Evolutionary conservation across 2,329 filamentous ascomycete species (phyloP), one percentile per base, ranked within the genome.

Genomic region (Sporothrix euskadiensis): DNA sequence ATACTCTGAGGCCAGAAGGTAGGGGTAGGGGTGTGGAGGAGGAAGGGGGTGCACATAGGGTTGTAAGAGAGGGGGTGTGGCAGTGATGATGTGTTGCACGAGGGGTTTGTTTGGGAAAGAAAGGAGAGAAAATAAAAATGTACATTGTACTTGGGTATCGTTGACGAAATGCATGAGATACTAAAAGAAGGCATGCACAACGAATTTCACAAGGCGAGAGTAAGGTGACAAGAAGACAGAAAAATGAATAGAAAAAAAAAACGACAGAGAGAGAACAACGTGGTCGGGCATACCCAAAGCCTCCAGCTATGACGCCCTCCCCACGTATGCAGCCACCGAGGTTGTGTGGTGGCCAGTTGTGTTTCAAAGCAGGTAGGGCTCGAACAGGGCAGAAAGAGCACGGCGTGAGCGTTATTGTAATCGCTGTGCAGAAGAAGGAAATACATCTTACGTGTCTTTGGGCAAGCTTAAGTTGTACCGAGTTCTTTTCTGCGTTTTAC

Each of bases 321-420:
- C 54, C 69, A 59, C 54, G 69, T 12, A 47, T 26, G 22, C 54
- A 71, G 54, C 35, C 69, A 71, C 69, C 52, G 22, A 57, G 68
- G 68, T 59, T 71, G 47, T 3, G 68, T 57, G 54, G 14, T n/a
- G 39, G 22, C 16, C 68, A 26, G 22, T 57, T 35, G 32, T 71
- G 69, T 59, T 70, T 70, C 68, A 70, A 70, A 66, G 41, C 30
- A 35, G 30, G 30, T 59, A 59, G 30, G 56, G 30, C 59, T 41
- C n/a, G 14, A 44, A 19, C 32, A 63, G 9, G 59, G 63, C 22
- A 41, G 59, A 66, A 39, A 66, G 14, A 8, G 44, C 63, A 12
- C 12, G 30, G 22, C 10, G 63, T 14, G 41, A 35, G 9, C 66
- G 8, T 63, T 16, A 22, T 63, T 32, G 22, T 8, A 35, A 16